Evolutionary conservation across 2,329 filamentous ascomycete genomes (phyloP), one percentile per base, ranked within the genome.

Genomic region (Aspergillus costaricaensis): DNA sequence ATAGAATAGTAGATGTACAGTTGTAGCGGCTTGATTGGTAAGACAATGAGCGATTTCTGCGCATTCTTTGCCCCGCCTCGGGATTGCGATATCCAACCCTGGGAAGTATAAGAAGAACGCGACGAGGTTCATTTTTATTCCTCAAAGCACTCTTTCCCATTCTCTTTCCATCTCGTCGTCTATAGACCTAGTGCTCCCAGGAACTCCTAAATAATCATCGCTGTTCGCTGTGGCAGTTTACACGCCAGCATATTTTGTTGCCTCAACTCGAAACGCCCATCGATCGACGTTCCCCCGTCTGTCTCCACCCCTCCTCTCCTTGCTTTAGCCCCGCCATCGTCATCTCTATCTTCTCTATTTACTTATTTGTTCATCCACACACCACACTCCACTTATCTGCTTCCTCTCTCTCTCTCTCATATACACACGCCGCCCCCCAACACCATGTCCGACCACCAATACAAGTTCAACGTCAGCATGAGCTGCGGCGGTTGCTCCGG

Each of bases 391-490:
- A 14, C 25, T 12, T 12, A 12, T 12, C 3, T 30, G 9, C 27
- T 30, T 4, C 12, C 27, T 30, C 27, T 12, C 8, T 30, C 27
- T 30, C 27, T 30, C 27, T 30, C 10, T 30, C 27, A 30, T 10
- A 4, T 30, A 30, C 27, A 30, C 10, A 30, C 27, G 10, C 27
- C 27, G 3, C 27, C 27, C 27, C 10, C 27, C 10, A 30, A 36
- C 57, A 64, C 43, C 51, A 67, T 93, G 90, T 81, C 88, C 62
- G 87, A 89, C 70, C 92, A 96, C 83, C 91, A 87, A 69, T 98
- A 98, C 89, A 91, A 95, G 79, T 98, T 98, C 84, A 88, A 93
- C 79, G 87, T 98, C 77, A 84, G 82, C 79, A 99, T 99, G 95
- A 90, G 83, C 84, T 99, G 95, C 82, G 87, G 91, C 75, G 95